These are phyloP conservation scores for Plectranthus barbatus DNA, from an alignment of 257 asterid species.

Conservation along the genomic window DNA sequence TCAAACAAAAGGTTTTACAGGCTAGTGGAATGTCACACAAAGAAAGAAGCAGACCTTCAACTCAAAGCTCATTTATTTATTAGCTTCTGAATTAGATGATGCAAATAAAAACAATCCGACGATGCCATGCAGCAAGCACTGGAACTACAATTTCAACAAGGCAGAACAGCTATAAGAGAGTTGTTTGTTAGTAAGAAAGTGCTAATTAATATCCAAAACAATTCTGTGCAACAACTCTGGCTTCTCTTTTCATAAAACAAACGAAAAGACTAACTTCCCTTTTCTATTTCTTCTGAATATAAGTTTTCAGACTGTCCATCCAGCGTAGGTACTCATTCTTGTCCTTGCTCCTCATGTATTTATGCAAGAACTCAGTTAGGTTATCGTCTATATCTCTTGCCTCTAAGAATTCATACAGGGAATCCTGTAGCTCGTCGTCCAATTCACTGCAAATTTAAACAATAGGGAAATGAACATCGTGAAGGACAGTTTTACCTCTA, in stretches of 20 bases:
- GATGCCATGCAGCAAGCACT: no score
- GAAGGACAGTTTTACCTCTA: neutral
- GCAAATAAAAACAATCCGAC: neutral
- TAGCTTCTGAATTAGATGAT: no score
- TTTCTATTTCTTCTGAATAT: conserved; percentile 46
- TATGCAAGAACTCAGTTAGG: conserved; percentile 65
- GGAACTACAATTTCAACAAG: no score
- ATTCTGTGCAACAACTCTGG: conserved; percentile 4
- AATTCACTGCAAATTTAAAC: conserved; percentile 50
- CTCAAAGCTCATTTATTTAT: no score
- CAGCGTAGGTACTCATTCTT: conserved; percentile 69
- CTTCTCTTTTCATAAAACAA: no score
- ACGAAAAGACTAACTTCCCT: no score
- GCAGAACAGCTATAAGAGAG: no score
- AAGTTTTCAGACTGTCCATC: conserved; percentile 54
- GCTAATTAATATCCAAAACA: no score
- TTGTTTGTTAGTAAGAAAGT: no score
- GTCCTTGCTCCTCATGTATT: conserved; percentile 62
- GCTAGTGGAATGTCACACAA: no score
- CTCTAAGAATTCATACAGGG: conserved; percentile 74
- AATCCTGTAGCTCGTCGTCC: conserved; percentile 67
- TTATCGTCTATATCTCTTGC: conserved; percentile 66
- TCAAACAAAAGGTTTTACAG: no score
- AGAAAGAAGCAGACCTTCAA: no score
- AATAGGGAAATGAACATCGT: neutral